A percentile compares a stretch with the other conserved stretches of the same genome.
Conservation (phyloP, 139 green algal genomes). For the Chlorella sp. region DNA sequence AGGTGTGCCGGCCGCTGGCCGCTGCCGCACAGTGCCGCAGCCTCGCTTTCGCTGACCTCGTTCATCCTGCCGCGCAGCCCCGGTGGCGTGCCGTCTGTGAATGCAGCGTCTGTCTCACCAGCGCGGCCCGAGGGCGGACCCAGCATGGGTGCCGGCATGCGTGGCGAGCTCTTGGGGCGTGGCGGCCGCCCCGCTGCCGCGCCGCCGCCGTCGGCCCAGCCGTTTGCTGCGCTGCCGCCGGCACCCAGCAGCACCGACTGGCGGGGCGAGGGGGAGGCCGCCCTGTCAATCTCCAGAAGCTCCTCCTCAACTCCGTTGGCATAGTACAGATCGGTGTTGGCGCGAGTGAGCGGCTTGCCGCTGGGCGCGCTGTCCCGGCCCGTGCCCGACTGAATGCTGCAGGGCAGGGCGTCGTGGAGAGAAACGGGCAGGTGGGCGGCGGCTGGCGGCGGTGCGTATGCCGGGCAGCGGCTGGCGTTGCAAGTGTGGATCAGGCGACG, state of each 20-base stretch:
- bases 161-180: not conserved
- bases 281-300: not conserved
- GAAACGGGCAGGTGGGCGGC: no score
- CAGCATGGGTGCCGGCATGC: not conserved
- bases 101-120: not conserved
- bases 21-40: not conserved
- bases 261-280: not conserved
- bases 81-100: not conserved
- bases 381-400: no score
- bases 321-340: constrained; percentile 34
- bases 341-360: not conserved
- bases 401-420: no score
- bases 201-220: not conserved
- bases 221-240: not conserved
- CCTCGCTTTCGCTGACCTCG: constrained; percentile 5
- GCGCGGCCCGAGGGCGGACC: not conserved
- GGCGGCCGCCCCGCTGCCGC: not conserved
- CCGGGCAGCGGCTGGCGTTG: not conserved
- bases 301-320: not conserved
- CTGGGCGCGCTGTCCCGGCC: no score
- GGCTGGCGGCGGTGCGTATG: not conserved
- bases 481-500: no score
- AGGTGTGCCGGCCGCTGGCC: not conserved
- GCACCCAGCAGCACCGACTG: not conserved
- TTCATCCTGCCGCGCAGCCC: not conserved